Evolutionary conservation across 2,329 filamentous ascomycete species (phyloP), one percentile per base, ranked within the genome.

Genomic region (Cladosporium oxysporum): DNA sequence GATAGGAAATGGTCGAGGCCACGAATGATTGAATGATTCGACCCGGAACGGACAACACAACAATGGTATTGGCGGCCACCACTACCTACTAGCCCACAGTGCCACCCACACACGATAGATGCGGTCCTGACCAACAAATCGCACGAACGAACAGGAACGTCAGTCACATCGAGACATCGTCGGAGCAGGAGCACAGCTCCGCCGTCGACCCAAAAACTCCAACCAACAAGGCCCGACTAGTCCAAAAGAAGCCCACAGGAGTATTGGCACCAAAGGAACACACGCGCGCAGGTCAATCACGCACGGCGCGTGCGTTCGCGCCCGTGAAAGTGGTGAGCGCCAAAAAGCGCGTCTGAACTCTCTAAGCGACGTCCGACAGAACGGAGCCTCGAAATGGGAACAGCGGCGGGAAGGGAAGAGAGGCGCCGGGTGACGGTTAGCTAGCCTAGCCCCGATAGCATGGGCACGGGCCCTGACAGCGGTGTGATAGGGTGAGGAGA

Each of bases 271-370:
- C n/a, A 8, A 47, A n/a, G 3, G 2, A 6, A n/a, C 35, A 3
- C 35, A 18, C 16, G 18, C 18, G 18, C 37, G 37, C 37, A 47
- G 41, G 21, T 47, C 41, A 47, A 47, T 47, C 41, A 47, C 41
- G 41, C 41, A 47, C n/a, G 41, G 41, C 41, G 41, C 41, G 41
- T 47, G 41, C n/a, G n/a, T 47, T 47, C n/a, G 41, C 33, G 33
- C 8, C 12, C 33, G 23, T 5, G 50, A n/a, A 50, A 26, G 47
- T 50, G 47, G 23, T 21, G 23, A 50, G 23, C 23, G 23, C 23
- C 23, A 23, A 35, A 29, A 58, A 47, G 55, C 55, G 55, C 55
- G 55, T 58, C 33, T 41, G 55, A 58, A 59, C 57, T 59, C 57
- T 59, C 33, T 59, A 59, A 59, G 57, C 57, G 57, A 59, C 57